Base-by-base conservation (phyloP, 2,329 filamentous ascomycete genomes). In the Paecilomyces sp. region DNA sequence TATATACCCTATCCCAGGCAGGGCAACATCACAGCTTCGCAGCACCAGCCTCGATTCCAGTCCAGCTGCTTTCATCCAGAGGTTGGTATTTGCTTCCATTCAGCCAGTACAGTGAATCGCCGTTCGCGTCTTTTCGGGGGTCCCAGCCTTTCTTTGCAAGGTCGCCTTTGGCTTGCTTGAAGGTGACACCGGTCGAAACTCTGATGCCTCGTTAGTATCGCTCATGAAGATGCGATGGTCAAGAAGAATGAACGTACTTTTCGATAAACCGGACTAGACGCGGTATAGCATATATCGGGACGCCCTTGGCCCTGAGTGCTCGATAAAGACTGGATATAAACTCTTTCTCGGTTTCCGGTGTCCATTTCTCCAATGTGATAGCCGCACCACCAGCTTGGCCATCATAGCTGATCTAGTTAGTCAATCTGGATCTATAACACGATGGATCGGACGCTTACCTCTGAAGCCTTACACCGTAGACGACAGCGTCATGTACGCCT, bases 101-200 rank as follows among this genome's bases (percentile, higher is more conserved):
- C 31, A 81, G 63, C 77, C 77, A 80, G 60, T 77, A 80, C 52
- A 80, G 60, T 24, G 67, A 70, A 61, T 79, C 77, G 1, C 67
- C 72, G 1, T 65, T 68, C 34, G 65, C 67, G 31, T 72, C 69
- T 1, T 62, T 63, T 6, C 65, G 66, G 9, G 71, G 72, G 57
- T 72, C 67, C 79, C 78, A 80, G 15, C 70, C 68, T 57, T 76
- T 77, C 63, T 77, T 77, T 28, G 73, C 66, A 28, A 80, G 62
- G 8, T 77, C 76, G 7, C 70, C 72, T 65, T 81, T 81, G 1
- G 76, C 75, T 62, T 81, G 79, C 63, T 81, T 82, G 69, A 81
- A 81, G 4, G 79, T 81, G n/a, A 76, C 79, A 53, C 76, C 77
- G 1, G 76, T 76, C 59, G 75, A 74, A 57, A 80, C 78, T 57